A percentile compares a stretch with the other conserved stretches of the same genome.
Evolutionary conservation across 805 yeast species (phyloP).

Genomic region (Pichia gijzeniarum): DNA sequence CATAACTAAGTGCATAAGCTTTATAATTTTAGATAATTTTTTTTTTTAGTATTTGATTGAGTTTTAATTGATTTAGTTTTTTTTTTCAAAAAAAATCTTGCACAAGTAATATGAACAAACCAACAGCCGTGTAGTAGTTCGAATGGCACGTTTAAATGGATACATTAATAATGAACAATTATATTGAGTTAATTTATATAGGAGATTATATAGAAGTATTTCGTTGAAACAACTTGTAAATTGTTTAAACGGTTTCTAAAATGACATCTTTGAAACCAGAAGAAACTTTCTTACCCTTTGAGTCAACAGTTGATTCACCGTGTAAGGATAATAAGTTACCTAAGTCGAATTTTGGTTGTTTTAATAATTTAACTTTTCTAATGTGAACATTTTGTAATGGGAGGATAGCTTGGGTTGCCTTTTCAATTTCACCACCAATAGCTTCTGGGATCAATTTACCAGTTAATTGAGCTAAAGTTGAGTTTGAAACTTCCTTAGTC

Average conservation of each 20-base stretch:
- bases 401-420: slow-evolving; percentile 89
- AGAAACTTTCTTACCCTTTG: slow-evolving; percentile 95
- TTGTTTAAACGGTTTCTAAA: slow-evolving; percentile 85
- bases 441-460: slow-evolving; percentile 98
- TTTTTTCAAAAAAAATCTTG: not conserved
- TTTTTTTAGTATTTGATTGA: not conserved
- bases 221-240: not conserved
- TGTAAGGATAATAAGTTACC: slow-evolving; percentile 94
- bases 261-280: slow-evolving; percentile 97
- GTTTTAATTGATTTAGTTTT: not conserved
- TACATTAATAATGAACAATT: not conserved
- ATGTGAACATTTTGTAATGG: slow-evolving; percentile 98
- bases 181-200: slow-evolving; percentile 8
- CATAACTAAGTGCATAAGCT: slow-evolving; percentile 62
- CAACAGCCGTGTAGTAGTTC: too few relatives aligned
- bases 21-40: slow-evolving; percentile 1
- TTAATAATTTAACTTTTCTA: slow-evolving; percentile 97
- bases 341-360: slow-evolving; percentile 98
- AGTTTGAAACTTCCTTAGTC: slow-evolving; percentile 92
- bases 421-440: slow-evolving; percentile 97
- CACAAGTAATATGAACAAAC: too few relatives aligned
- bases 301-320: slow-evolving; percentile 92
- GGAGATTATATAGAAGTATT: not conserved
- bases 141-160: too few relatives aligned
- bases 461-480: slow-evolving; percentile 93